Conservation (phyloP, 169 alveolate genomes). For the Fabrea salina region DNA sequence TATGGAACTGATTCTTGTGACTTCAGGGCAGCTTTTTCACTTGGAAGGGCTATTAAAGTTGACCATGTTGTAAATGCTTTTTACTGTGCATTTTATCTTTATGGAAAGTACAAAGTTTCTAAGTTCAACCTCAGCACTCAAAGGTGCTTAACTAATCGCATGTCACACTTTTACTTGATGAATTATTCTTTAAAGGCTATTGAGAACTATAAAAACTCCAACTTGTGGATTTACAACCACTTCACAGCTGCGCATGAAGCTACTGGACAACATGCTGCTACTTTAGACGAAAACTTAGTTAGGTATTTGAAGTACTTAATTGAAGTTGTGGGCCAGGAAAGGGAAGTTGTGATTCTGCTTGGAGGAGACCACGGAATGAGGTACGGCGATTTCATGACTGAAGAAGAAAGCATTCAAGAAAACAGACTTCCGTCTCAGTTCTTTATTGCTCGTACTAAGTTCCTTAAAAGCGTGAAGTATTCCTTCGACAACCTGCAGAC, state of each 20-base stretch:
- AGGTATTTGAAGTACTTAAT: neutral
- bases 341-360: neutral
- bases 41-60: neutral
- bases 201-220: neutral
- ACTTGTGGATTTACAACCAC: conserved; percentile 2
- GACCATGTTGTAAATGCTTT: conserved; percentile 5
- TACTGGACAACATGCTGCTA: conserved; percentile 27
- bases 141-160: neutral
- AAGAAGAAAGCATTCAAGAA: neutral
- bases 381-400: neutral
- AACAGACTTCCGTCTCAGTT: conserved; percentile 20
- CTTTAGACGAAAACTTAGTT: conserved; percentile 15
- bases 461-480: neutral
- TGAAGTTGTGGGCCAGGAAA: neutral
- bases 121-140: neutral
- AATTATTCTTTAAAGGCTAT: neutral
- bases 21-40: neutral
- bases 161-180: conserved; percentile 18
- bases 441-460: neutral
- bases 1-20: neutral
- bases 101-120: neutral
- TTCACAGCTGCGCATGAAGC: conserved; percentile 22
- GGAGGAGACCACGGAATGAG: conserved; percentile 31
- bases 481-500: neutral
- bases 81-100: neutral